A percentile compares a stretch with the other conserved stretches of the same genome.
These are phyloP conservation scores for Periglandula ipomoeae DNA, from an alignment of 2,329 filamentous ascomycete genomes.

Conservation along the genomic window DNA sequence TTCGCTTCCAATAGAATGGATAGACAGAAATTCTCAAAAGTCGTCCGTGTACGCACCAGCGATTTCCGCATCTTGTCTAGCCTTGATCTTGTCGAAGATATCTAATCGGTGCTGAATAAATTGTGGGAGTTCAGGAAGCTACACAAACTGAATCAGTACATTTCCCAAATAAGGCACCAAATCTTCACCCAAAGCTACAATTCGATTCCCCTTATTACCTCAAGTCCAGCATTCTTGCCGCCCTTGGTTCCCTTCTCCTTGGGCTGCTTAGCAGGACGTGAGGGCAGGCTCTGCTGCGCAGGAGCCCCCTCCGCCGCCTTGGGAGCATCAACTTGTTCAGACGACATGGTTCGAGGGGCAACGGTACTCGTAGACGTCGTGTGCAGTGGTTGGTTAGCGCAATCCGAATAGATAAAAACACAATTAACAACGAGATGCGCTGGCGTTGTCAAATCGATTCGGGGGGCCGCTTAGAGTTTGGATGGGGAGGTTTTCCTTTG, in stretches of 20 bases:
- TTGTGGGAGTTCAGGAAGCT: constrained; percentile 48
- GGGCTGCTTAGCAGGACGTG: constrained; percentile 27
- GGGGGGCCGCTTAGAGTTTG: background rate
- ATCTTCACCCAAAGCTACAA: too few species aligned
- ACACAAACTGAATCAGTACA: background rate
- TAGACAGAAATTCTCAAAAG: background rate
- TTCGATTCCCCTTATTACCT: constrained; percentile 25
- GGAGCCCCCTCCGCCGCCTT: constrained; percentile 25
- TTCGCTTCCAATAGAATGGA: background rate
- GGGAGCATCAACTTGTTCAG: constrained; percentile 26
- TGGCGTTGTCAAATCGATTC: background rate
- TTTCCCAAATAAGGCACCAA: too few species aligned
- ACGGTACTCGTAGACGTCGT: background rate
- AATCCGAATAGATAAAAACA: too few species aligned
- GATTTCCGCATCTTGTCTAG: constrained; percentile 70
- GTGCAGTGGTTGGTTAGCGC: too few species aligned
- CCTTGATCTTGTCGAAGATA: constrained; percentile 83
- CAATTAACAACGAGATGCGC: too few species aligned
- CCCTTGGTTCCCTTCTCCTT: constrained; percentile 35
- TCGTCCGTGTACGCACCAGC: constrained; percentile 23
- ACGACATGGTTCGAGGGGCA: constrained; percentile 24
- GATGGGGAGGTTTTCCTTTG: background rate
- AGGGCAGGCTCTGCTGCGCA: constrained; percentile 25
- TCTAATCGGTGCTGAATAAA: constrained; percentile 78
- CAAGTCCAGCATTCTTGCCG: constrained; percentile 49